Evolutionary conservation across 768 basidiomycete genomes (phyloP).

Genomic region (Macrolepiota fuliginosa): DNA sequence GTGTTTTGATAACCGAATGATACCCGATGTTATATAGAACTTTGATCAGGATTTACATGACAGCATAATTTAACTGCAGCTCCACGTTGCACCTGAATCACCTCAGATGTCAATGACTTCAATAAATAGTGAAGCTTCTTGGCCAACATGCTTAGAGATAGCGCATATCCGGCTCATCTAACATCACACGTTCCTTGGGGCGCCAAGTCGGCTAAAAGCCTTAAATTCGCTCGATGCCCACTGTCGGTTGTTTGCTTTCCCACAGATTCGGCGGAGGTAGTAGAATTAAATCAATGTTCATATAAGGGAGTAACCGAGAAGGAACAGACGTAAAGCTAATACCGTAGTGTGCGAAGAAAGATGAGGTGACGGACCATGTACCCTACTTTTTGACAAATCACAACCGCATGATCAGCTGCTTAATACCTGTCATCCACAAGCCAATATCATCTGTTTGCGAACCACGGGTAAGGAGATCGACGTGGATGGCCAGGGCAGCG

Average conservation of each 20-base stretch:
- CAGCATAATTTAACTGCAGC: too few species aligned
- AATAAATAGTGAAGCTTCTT: too few species aligned
- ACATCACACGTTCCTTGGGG: too few species aligned
- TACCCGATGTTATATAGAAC: too few species aligned
- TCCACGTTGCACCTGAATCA: too few species aligned
- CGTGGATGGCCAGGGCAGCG: constrained; percentile 77
- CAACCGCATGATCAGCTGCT: constrained; percentile 79
- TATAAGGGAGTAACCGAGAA: not conserved
- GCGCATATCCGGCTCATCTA: too few species aligned
- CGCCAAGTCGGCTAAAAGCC: too few species aligned
- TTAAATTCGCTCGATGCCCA: not conserved
- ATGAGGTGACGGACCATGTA: not conserved
- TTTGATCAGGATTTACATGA: too few species aligned
- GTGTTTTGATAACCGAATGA: too few species aligned
- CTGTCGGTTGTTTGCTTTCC: not conserved
- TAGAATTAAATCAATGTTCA: not conserved
- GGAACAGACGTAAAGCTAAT: not conserved
- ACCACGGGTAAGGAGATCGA: constrained; percentile 78
- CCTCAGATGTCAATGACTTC: too few species aligned
- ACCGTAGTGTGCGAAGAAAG: constrained; percentile 3
- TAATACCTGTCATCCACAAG: constrained; percentile 86
- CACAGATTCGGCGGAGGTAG: not conserved
- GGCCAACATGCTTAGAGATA: too few species aligned
- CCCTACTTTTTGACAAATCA: constrained; percentile 24
- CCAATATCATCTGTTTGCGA: constrained; percentile 83